These are phyloP conservation scores for Spatholobus suberectus DNA, from an alignment of 306 rosid genomes.

Conservation along the genomic window DNA sequence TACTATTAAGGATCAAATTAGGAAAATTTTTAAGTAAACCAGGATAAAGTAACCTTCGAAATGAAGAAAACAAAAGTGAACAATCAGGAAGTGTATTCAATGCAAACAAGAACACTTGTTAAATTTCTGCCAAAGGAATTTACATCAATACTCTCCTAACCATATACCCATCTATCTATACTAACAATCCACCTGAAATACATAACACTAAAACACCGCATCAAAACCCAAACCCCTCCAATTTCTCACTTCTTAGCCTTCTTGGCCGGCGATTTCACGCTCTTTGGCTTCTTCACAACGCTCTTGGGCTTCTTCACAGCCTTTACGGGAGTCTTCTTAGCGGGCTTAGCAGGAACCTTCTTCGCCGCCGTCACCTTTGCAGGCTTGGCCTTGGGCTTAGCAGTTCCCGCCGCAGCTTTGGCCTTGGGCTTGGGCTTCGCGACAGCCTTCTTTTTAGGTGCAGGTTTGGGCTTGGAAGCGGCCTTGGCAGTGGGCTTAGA, in stretches of 20 bases:
- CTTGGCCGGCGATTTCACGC: conserved; percentile 52
- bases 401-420: conserved; percentile 49
- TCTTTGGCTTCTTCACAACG: conserved; percentile 48
- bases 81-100: background rate
- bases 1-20: too few species aligned
- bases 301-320: background rate
- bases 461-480: conserved; percentile 42
- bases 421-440: conserved; percentile 41
- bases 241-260: conserved; percentile 53
- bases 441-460: conserved; percentile 44
- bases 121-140: conserved; percentile 12
- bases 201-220: background rate
- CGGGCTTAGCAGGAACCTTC: background rate
- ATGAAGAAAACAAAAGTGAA: background rate
- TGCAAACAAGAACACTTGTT: background rate
- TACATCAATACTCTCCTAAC: background rate
- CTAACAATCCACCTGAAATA: background rate
- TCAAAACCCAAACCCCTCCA: background rate
- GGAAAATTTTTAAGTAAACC: too few species aligned
- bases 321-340: background rate
- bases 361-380: conserved; percentile 43
- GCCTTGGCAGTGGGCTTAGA: conserved; percentile 48
- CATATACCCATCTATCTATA: background rate
- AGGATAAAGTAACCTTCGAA: too few species aligned
- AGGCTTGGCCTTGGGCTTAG: conserved; percentile 39